Percentiles rank a stretch among this genome's conserved stretches.
These are phyloP conservation scores for Coemansia pectinata DNA, from an alignment of 192 early-diverging fungal genomes.

Conservation along the genomic window DNA sequence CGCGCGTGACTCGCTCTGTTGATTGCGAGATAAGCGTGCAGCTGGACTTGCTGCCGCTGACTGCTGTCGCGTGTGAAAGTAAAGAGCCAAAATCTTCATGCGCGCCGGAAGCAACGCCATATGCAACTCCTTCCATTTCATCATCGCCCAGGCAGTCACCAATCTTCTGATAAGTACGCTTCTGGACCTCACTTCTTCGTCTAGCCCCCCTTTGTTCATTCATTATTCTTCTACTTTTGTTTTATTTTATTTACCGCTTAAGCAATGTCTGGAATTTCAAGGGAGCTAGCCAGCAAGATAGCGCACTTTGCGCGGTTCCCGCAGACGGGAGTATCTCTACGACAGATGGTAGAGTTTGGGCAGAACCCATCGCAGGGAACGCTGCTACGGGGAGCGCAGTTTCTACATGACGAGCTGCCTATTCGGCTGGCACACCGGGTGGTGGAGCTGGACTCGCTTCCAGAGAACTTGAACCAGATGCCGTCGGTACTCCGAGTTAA, in stretches of 20 bases:
- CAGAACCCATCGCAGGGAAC: conserved; percentile 74
- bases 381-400: conserved; percentile 74
- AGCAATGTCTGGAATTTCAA: conserved; percentile 47
- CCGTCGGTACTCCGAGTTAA: conserved; percentile 88
- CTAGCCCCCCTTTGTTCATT: not conserved
- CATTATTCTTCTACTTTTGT: not conserved
- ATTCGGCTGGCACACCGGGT: conserved; percentile 92
- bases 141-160: conserved; percentile 1
- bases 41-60: not conserved
- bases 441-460: conserved; percentile 90
- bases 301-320: conserved; percentile 80
- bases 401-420: conserved; percentile 88
- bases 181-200: not conserved
- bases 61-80: not conserved
- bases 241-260: not conserved
- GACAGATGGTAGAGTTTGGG: conserved; percentile 97
- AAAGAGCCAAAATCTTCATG: not conserved
- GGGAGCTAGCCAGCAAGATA: conserved; percentile 70
- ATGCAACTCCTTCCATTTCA: not conserved
- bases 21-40: not conserved
- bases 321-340: conserved; percentile 90
- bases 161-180: not conserved
- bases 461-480: conserved; percentile 85
- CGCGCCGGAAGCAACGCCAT: not conserved
- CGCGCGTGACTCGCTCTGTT: conserved; percentile 2